Evolutionary conservation across 257 asterid species (phyloP).

Genomic region (Solanum gracilifrons): DNA sequence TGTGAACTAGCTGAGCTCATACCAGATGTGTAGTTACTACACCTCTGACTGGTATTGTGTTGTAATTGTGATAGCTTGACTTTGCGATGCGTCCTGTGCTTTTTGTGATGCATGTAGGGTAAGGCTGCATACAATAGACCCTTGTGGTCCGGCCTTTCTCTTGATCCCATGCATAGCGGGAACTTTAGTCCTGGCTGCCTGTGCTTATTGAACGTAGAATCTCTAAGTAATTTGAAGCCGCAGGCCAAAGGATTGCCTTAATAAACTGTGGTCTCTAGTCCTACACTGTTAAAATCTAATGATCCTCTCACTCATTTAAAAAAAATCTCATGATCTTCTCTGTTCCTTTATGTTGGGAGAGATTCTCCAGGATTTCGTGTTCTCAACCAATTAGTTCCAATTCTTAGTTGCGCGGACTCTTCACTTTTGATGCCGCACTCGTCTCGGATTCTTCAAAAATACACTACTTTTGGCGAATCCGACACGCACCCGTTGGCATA

Average conservation of each 20-base stretch:
- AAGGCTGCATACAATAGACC: neutral
- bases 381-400: neutral
- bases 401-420: no score
- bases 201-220: neutral
- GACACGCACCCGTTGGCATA: no score
- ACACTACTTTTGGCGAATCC: no score
- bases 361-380: neutral
- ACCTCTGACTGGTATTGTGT: neutral
- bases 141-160: neutral
- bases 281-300: neutral
- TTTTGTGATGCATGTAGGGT: neutral
- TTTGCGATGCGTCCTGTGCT: neutral
- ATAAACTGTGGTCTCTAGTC: neutral
- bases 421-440: no score
- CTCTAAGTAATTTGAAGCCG: neutral
- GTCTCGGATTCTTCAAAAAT: no score
- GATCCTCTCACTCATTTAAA: neutral
- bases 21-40: neutral
- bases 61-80: neutral
- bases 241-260: neutral
- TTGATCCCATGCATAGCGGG: neutral
- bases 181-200: neutral
- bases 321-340: neutral
- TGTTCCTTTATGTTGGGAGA: neutral
- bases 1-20: neutral